Percentiles rank a stretch among this genome's conserved stretches.
Conservation (phyloP, 306 rosid species). For the Begonia masoniana region DNA sequence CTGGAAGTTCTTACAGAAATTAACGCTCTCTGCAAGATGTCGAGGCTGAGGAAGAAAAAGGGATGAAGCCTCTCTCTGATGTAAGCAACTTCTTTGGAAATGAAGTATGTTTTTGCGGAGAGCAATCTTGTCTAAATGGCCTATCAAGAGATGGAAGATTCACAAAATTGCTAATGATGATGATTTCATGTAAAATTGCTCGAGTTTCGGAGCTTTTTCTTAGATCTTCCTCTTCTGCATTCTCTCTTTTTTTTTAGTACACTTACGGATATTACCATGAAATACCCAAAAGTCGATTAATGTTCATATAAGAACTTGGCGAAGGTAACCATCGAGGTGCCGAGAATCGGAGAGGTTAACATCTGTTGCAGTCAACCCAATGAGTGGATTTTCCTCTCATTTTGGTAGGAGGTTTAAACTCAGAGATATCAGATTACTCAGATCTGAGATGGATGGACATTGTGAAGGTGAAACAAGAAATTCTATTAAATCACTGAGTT, state of each 20-base stretch:
- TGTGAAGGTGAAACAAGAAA: too few species aligned
- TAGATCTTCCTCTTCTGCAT: too few species aligned
- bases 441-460: constrained; percentile 60
- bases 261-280: too few species aligned
- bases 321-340: constrained; percentile 72
- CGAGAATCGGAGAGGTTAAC: constrained; percentile 67
- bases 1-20: constrained; percentile 57
- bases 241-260: too few species aligned
- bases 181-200: constrained; percentile 51
- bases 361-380: constrained; percentile 63
- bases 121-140: constrained; percentile 83
- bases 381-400: constrained; percentile 61
- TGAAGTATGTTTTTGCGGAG: constrained; percentile 76
- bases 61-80: constrained; percentile 74
- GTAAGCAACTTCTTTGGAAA: constrained; percentile 74
- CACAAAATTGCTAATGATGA: constrained; percentile 78
- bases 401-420: constrained; percentile 54
- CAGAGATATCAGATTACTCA: constrained; percentile 50
- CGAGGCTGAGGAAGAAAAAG: constrained; percentile 72
- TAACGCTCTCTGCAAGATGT: constrained; percentile 78
- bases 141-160: constrained; percentile 66
- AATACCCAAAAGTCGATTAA: too few species aligned
- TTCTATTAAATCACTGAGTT: too few species aligned
- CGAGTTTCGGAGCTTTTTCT: too few species aligned
- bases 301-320: constrained; percentile 40